Conservation (phyloP, 2,329 filamentous ascomycete genomes). For the Alternaria ethzedia region DNA sequence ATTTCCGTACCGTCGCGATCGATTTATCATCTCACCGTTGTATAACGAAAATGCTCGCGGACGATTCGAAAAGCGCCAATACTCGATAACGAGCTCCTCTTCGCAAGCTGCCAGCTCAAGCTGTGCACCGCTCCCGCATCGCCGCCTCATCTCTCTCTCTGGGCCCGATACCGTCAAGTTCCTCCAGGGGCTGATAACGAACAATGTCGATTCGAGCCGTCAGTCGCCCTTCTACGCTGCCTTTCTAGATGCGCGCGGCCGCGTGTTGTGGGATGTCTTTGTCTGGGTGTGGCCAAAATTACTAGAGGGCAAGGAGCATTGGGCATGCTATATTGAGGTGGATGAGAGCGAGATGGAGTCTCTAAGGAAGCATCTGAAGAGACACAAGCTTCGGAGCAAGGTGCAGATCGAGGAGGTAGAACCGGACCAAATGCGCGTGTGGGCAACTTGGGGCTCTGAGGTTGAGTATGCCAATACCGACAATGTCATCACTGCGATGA, state of each 20-base stretch:
- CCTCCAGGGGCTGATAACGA: slow-evolving; percentile 86
- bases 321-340: slow-evolving; percentile 79
- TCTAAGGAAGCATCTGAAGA: slow-evolving; percentile 75
- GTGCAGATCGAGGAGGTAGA: slow-evolving; percentile 69
- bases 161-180: slow-evolving; percentile 83
- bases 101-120: slow-evolving; percentile 45
- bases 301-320: slow-evolving; percentile 41
- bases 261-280: slow-evolving; percentile 88
- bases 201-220: slow-evolving; percentile 64
- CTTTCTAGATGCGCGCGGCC: slow-evolving; percentile 82
- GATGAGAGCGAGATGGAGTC: slow-evolving; percentile 69
- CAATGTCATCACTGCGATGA: slow-evolving; percentile 14
- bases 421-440: slow-evolving; percentile 70
- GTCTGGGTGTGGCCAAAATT: slow-evolving; percentile 64
- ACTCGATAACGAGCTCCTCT: not conserved
- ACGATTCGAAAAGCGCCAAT: not conserved
- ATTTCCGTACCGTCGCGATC: slow-evolving; percentile 31
- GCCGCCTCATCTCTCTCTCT: slow-evolving; percentile 78
- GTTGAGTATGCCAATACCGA: slow-evolving; percentile 9
- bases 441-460: slow-evolving; percentile 71
- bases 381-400: slow-evolving; percentile 86
- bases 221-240: slow-evolving; percentile 67
- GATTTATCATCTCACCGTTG: not conserved
- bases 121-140: slow-evolving; percentile 67
- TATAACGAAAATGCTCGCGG: not conserved